Base-by-base conservation (phyloP, 202 grass and related monocot genomes). In the Setaria italica region DNA sequence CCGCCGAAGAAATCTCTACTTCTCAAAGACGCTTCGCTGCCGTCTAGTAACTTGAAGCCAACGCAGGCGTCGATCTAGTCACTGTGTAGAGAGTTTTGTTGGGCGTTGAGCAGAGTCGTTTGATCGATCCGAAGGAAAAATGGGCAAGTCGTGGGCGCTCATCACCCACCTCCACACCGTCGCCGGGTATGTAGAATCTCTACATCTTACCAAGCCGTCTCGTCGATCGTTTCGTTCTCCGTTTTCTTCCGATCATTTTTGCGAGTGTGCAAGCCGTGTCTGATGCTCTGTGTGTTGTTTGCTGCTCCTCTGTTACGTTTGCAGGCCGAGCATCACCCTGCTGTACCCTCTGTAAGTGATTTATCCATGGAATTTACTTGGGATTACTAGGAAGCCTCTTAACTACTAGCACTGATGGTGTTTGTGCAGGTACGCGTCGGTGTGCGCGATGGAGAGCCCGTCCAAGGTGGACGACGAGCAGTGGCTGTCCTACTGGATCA, bases 401-500 rank as follows among this genome's bases (percentile, higher is more conserved):
- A 0, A 25, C 25, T 25, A 25, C 35, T 4, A 37, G 35, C 35
- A 37, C 35, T 35, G 34, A 1, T 4, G 11, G 34, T 53, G 65
- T 16, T 16, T 43, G 63, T 54, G 43, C 64, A 97, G 94, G 78
- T 97, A 94, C 29, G 90, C 95, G 57, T 97, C 90, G 32, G 84
- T 97, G 63, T 88, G 88, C 76, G 90, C 90, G 6, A 94, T 97
- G 50, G 90, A 97, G 85, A 97, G 92, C 86, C 56, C 85, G 19
- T 59, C 84, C 20, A 94, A 90, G 85, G 53, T 70, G 21, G 90
- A 97, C 16, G 95, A 95, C 80, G 92, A 93, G 70, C 95, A 93
- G 72, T 97, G 95, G 94, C 80, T 97, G 78, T 90, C 94, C 21
- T 97, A 97, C 85, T 97, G 94, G 95, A 94, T 97, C 39, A 76